These are phyloP conservation scores for Mortierella sp. DNA, from an alignment of 371 early-diverging fungal genomes.

Conservation along the genomic window DNA sequence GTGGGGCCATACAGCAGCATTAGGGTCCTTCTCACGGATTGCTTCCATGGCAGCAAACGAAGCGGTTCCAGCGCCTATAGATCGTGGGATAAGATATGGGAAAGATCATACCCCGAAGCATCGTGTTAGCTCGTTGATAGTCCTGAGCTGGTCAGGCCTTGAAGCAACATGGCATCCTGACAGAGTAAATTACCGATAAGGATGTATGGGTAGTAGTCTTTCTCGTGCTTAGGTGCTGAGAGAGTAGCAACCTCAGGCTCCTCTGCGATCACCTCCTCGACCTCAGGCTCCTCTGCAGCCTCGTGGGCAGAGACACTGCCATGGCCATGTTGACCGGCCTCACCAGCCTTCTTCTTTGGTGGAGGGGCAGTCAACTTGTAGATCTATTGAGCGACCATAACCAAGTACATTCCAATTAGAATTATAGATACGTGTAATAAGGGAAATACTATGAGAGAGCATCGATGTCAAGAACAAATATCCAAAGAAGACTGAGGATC, in stretches of 20 bases:
- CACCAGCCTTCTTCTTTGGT: slow-evolving; percentile 55
- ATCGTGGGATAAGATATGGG: slow-evolving; percentile 40
- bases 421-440: not conserved
- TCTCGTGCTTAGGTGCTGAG: slow-evolving; percentile 26
- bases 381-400: slow-evolving; percentile 21
- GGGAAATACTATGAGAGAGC: not conserved
- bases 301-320: slow-evolving; percentile 20
- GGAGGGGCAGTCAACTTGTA: slow-evolving; percentile 71
- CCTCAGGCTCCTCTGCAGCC: slow-evolving; percentile 21
- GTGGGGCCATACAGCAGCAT: slow-evolving; percentile 62
- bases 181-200: slow-evolving; percentile 33
- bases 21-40: slow-evolving; percentile 73
- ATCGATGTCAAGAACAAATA: too few relatives aligned
- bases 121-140: not conserved
- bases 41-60: slow-evolving; percentile 76
- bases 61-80: slow-evolving; percentile 76
- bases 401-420: not conserved
- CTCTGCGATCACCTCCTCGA: slow-evolving; percentile 50
- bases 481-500: not conserved
- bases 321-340: slow-evolving; percentile 17
- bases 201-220: slow-evolving; percentile 49
- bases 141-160: not conserved
- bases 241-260: slow-evolving; percentile 2
- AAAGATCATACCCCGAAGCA: not conserved
- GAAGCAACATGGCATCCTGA: not conserved